Base-by-base conservation (phyloP, 2,329 filamentous ascomycete genomes). In the Xylariaceae sp. region DNA sequence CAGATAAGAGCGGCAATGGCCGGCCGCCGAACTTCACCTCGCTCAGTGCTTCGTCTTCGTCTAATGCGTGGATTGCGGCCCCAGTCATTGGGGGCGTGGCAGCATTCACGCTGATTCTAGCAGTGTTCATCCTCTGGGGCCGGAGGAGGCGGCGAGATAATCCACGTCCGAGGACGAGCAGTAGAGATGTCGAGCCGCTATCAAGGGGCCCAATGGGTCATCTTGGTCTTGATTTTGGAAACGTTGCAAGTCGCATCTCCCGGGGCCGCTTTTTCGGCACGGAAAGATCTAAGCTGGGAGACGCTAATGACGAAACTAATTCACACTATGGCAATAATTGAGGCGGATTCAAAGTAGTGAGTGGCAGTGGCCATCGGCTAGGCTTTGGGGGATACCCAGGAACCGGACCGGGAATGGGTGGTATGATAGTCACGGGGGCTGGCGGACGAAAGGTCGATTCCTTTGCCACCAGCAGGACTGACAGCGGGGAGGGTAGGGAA, bases 11-110 rank as follows among this genome's bases (percentile, higher is more conserved):
- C 15, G 12, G 12, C 12, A 14, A 12, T 5, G 15, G 12, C 3
- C 3, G 33, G 33, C 33, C 33, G 12, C 33, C 33, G 33, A 40
- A 14, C 6, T 51, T 51, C 18, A 42, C 41, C 33, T n/a, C 31
- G 17, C 1, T 30, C n/a, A 41, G 18, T 3, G 3, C 51, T 11
- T 50, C 44, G 39, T 47, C 36, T 15, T 57, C 56, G 4, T 55
- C 56, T 32, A 55, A 52, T 22, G 67, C 66, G 3, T 68, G 66
- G 66, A 65, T 69, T 36, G 66, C 66, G 1, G 67, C 63, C 1
- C 66, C 67, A 5, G 62, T 68, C 1, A 65, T 69, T 2, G 66
- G 67, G 32, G 57, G 62, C 18, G 55, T 67, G 5, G 66, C 62
- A 0, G 66, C 66, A 10, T 52, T 68, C 39, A 59, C 62, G 9